Base-by-base conservation (phyloP, 352 stramenopile genomes). In the Phytophthora megakarya region DNA sequence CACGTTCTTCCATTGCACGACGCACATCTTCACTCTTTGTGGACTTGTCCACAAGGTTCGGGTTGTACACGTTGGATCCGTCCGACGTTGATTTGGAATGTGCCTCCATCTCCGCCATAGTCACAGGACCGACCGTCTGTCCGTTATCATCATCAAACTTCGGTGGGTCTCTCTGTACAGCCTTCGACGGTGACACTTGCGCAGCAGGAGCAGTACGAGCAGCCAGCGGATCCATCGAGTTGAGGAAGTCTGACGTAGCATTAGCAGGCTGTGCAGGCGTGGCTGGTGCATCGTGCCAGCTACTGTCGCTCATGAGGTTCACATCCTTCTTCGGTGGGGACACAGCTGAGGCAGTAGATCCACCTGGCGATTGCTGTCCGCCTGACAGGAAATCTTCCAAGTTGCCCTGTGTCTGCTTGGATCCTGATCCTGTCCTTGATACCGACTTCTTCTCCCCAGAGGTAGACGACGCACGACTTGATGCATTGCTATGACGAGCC, bases 1-100 rank as follows among this genome's bases (percentile, higher is more conserved):
- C 85, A 28, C 86, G 84, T 64, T 92, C 78, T 65, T 92, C 81
- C 84, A 95, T 95, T n/a, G 86, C 86, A 3, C 81, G 84, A 16
- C 84, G 84, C 15, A 95, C 86, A 39, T 81, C 62, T 1, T 84
- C 81, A 22, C 81, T 86, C 61, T 95, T 95, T 12, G 83, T 90
- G 23, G 84, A 84, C 62, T 93, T 93, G 70, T 95, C 86, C 50
- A 95, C 80, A 15, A 92, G 65, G 19, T 82, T 88, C n/a, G 86
- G 70, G 51, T 95, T 93, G 75, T 93, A 95, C 57, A 95, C 84
- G 52, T 93, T 91, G 13, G 86, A 89, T 28, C 86, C 86, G 54
- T 95, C 86, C 6, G 82, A 83, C 21, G 84, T 86, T 3, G 80
- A 84, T 23, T 78, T 79, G 4, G 70, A 65, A 52, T 84, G 80